Conservation (phyloP, 148 eudicot genomes). For the Nepenthes mirabilis region DNA sequence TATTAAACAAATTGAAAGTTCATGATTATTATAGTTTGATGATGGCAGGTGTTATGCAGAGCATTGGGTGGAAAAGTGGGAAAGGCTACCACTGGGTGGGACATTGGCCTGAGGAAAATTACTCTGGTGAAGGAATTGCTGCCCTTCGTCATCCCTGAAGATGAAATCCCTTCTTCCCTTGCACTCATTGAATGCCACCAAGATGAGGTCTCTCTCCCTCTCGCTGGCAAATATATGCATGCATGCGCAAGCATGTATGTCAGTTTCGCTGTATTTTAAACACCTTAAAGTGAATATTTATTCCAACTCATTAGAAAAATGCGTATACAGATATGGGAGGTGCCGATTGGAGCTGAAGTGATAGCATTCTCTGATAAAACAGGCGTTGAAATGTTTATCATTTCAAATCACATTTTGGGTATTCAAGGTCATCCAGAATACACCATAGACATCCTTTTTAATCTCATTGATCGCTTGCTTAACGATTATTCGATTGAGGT, state of each 20-base stretch:
- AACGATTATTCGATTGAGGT: constrained; percentile 26
- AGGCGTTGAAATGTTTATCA: constrained; percentile 57
- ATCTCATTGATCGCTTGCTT: constrained; percentile 45
- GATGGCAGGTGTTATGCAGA: constrained; percentile 34
- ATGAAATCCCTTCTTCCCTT: constrained; percentile 22
- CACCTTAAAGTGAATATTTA: no score
- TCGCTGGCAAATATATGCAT: no score
- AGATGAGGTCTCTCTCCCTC: constrained; percentile 32
- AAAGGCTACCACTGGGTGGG: constrained; percentile 55
- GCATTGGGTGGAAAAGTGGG: constrained; percentile 73
- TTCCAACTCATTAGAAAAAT: neutral
- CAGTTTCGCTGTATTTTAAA: no score
- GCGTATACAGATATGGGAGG: constrained; percentile 39
- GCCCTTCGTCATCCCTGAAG: constrained; percentile 11
- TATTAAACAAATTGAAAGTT: neutral
- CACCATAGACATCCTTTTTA: constrained; percentile 48
- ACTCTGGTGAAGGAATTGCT: constrained; percentile 22
- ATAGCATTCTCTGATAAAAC: constrained; percentile 62
- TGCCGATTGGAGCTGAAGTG: constrained; percentile 50
- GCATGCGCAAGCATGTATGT: no score
- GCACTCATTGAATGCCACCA: constrained; percentile 56
- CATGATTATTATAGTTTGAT: neutral
- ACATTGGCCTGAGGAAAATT: constrained; percentile 55
- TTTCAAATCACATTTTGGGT: constrained; percentile 55
- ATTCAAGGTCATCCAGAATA: constrained; percentile 88